Evolutionary conservation across 2,329 filamentous ascomycete species (phyloP), one percentile per base, ranked within the genome.

Genomic region (Leptographium galeiforme): DNA sequence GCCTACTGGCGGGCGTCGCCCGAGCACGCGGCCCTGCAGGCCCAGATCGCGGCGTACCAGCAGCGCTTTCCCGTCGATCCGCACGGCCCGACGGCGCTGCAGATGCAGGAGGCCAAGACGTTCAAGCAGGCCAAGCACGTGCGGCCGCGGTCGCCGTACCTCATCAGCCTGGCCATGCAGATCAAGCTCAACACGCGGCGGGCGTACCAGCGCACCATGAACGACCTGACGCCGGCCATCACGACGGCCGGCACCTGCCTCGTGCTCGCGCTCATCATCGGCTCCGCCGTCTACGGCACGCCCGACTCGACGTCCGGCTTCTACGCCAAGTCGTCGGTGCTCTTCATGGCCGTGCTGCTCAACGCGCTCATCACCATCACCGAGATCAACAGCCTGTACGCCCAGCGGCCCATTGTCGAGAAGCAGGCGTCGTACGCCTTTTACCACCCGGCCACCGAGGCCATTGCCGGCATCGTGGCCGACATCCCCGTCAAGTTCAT

Each of bases 381-480:
- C 40, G 88, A 93, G 75, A 93, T 95, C 64, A 68, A 93, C 44
- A 89, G 85, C 0, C 76, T 95, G 8, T 95, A 93, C 64, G 80
- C 87, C 1, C 89, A 95, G 78, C 84, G 90, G 43, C 85, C 87
- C 1, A 94, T 95, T 61, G 87, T 96, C 56, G 89, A 95, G 65
- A 95, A 95, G 66, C 90, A 96, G 61, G 72, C 77, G 53, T 81
- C 85, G 54, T 95, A 95, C 64, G 89, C 89, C 19, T 75, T 95
- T 18, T 95, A 95, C 62, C 90, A 95, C 62, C 89, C 90, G 0
- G 89, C 85, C 16, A 85, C 89, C 16, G 89, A 96, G 73, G 87
- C 89, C 16, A 76, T 88, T 56, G 81, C 87, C 0, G 93, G 87
- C 12, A 93, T 94, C 83, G 68, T 95, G 34, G 85, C 81, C 57